phyloP scores from a whole-genome alignment of 1,284 basidiomycete species.

The Ustilago shanxiensis region DNA sequence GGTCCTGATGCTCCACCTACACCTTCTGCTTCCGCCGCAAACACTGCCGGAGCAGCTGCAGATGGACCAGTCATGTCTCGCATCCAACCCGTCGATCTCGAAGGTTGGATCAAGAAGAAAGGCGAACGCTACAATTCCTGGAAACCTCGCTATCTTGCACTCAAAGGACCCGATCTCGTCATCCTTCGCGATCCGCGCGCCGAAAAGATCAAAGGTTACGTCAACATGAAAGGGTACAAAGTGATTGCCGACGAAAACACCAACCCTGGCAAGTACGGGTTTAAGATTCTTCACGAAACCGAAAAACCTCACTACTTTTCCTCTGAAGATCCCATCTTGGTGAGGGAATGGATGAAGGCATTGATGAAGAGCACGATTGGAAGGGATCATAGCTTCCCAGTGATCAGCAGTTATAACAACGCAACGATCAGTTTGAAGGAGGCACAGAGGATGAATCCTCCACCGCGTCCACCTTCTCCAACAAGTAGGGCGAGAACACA shows the following conservation, averaged over 20 bases:
- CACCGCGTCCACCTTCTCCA: constrained; percentile 93
- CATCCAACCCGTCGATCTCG: constrained; percentile 65
- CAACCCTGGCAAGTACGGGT: constrained; percentile 92
- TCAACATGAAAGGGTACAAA: constrained; percentile 91
- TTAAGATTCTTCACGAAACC: constrained; percentile 89
- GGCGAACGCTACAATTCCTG: constrained; percentile 92
- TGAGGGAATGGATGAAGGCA: constrained; percentile 99
- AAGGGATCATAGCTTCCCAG: constrained; percentile 76
- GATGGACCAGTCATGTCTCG: constrained; percentile 61
- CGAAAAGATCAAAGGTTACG: constrained; percentile 87
- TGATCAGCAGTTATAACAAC: constrained; percentile 96
- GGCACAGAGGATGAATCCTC: constrained; percentile 94
- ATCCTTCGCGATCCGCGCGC: constrained; percentile 63
- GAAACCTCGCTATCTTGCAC: constrained; percentile 93
- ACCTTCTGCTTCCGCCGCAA: constrained; percentile 33
- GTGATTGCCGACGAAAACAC: constrained; percentile 92
- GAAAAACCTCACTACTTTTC: constrained; percentile 92
- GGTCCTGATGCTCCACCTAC: constrained; percentile 47
- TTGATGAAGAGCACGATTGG: constrained; percentile 99
- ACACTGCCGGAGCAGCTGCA: constrained; percentile 48
- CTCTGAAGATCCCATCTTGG: constrained; percentile 83
- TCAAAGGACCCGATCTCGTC: constrained; percentile 81
- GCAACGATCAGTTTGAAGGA: constrained; percentile 94
- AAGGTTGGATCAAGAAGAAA: constrained; percentile 93
- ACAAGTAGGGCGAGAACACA: constrained; percentile 88